Base-by-base conservation (phyloP, 2,329 filamentous ascomycete species). In the Colletotrichum sansevieriae region DNA sequence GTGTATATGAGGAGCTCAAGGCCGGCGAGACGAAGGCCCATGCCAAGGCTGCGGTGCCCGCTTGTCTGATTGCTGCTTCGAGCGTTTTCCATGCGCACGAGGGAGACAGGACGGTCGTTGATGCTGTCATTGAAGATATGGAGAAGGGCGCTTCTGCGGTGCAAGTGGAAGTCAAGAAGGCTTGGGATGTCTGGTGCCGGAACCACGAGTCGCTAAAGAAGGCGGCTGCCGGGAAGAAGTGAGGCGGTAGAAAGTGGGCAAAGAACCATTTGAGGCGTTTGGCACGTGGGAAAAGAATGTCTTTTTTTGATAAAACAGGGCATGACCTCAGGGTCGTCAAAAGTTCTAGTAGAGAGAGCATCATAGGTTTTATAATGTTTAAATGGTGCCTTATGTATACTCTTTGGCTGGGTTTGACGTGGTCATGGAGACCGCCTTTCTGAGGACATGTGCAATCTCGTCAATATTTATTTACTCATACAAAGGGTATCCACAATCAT, bases 41-140 rank as follows among this genome's bases (percentile, higher is more conserved):
- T 78, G 88, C 89, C 22, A 89, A 88, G 74, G 90, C 92, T 0
- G 93, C 91, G 68, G 97, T 93, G 73, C 89, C 87, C 1, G 90
- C 91, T 0, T 91, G 90, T 74, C 79, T 94, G 59, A 85, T 93
- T 55, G 79, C 94, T 2, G 89, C 87, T 5, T 90, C 89, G 57
- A 83, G 88, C 39, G 78, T 94, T 68, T 85, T 90, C 68, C 82
- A 83, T 2, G 79, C 82, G 3, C 84, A 90, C 61, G 85, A 84
- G 75, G 81, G 79, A 4, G 82, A 80, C 60, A 81, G 91, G 22
- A 81, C 84, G 51, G 81, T 82, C 22, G 83, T 92, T 35, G 88
- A 89, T 46, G 84, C 82, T 65, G 82, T 92, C n/a, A 94, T 94
- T 79, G 84, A 83, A 2, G 81, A 85, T 71, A 90, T 90, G 13